phyloP scores from a whole-genome alignment of 805 yeast genomes.

The Ogataea henricii region DNA sequence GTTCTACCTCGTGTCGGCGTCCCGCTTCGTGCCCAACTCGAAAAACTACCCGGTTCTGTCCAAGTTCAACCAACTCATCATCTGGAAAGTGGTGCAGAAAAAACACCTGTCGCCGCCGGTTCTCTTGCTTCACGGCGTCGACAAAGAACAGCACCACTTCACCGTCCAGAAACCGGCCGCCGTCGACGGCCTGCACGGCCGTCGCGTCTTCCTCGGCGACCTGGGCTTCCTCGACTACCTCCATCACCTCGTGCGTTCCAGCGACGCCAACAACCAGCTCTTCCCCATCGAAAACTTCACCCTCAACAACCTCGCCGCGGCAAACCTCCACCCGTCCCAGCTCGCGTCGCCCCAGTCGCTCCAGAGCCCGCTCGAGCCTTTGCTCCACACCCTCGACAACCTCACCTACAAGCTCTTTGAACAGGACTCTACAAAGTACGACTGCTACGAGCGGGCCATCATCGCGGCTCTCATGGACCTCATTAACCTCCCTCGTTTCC shows the following conservation, averaged over 20 bases:
- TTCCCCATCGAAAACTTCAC: constrained; percentile 32
- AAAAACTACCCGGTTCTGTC: constrained; percentile 66
- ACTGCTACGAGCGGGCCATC: constrained; percentile 66
- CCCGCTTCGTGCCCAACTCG: constrained; percentile 58
- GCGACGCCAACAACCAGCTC: constrained; percentile 29
- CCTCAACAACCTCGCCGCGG: constrained; percentile 19
- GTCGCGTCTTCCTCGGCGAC: constrained; percentile 29
- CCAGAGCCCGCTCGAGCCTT: constrained; percentile 71
- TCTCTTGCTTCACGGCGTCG: constrained; percentile 56
- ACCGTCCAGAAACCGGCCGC: constrained; percentile 4
- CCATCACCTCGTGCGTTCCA: constrained; percentile 21
- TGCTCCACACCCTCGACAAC: constrained; percentile 55
- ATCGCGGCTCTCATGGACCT: constrained; percentile 50
- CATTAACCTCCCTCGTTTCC: constrained; percentile 22
- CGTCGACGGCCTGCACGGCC: constrained; percentile 21
- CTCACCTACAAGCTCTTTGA: constrained; percentile 71
- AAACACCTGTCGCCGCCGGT: constrained; percentile 42
- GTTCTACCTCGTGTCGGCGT: constrained; percentile 54
- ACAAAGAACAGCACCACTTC: constrained; percentile 33
- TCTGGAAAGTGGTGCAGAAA: constrained; percentile 46
- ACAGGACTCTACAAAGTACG: constrained; percentile 67
- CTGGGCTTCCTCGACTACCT: constrained; percentile 35
- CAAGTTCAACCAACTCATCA: constrained; percentile 53
- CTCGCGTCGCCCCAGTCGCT: constrained; percentile 23
- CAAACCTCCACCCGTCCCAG: constrained; percentile 15